Evolutionary conservation across 768 basidiomycete genomes (phyloP), one percentile per base, ranked within the genome.

Genomic region (Scleroderma citrinum): DNA sequence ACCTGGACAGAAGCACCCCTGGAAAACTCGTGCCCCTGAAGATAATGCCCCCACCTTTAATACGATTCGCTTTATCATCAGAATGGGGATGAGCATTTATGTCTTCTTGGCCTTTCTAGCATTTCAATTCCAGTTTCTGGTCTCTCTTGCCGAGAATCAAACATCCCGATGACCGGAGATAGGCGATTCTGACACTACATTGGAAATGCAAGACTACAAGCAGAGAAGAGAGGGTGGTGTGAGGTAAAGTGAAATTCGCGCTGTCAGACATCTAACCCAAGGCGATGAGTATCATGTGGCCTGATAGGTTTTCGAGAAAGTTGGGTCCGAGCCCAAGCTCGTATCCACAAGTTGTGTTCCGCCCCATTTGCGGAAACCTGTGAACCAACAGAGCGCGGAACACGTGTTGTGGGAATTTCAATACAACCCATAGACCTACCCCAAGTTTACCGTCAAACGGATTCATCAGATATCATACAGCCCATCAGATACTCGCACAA

Each of bases 161-260:
- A 65, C 49, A 59, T 57, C 54, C 56, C 62, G 39, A 65, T 49
- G 49, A 29, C 26, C 43, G 40, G 49, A 56, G 36, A 63, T 55
- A 45, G 53, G 53, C 32, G 60, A 58, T 17, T 35, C 57, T 13
- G 12, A 53, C 20, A 59, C 63, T 3, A 60, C 59, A 29, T 26
- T 6, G 40, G 24, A 42, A 42, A 29, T 38, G 32, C 47, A 64
- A 55, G 60, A 54, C 60, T 59, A 65, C 63, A 51, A 62, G 64
- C 48, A 65, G 12, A 56, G 50, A 50, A 69, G 48, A 14, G 53
- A 56, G n/a, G 56, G 42, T 16, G 50, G 11, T 49, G 59, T 67
- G 56, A 63, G 59, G 56, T 65, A 67, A 53, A 54, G 47, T 65
- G 62, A 55, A 67, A 69, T 55, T 60, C 49, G 57, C 60, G 34